These are phyloP conservation scores for Hypericum androsaemum DNA, from an alignment of 345 rosid genomes.

Conservation along the genomic window DNA sequence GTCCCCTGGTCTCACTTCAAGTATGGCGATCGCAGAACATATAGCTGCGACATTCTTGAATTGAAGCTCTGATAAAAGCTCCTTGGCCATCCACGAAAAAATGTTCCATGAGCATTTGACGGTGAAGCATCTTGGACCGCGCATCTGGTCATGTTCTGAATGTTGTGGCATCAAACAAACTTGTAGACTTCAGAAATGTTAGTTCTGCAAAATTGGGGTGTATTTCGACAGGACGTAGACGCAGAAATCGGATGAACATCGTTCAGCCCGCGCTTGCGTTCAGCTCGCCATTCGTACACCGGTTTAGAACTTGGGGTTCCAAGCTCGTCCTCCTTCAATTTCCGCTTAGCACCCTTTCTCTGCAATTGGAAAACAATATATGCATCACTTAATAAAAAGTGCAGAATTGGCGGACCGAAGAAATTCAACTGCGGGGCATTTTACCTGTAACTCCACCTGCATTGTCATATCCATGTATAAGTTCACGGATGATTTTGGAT, in stretches of 20 bases:
- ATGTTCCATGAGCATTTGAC: no score
- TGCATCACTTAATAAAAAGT: conserved; percentile 1
- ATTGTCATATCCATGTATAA: conserved; percentile 62
- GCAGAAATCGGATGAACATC: no score
- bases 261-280: conserved; percentile 77
- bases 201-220: no score
- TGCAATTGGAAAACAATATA: conserved; percentile 13
- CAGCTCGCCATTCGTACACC: conserved; percentile 64
- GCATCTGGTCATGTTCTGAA: no score
- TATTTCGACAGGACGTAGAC: no score
- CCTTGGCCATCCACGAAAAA: no score
- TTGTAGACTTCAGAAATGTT: no score
- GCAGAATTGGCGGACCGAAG: neutral
- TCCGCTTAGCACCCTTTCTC: conserved; percentile 79
- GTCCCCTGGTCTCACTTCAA: conserved; percentile 92
- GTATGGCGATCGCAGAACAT: conserved; percentile 86
- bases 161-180: no score
- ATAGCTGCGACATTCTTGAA: conserved; percentile 42
- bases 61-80: no score
- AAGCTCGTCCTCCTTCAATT: conserved; percentile 67
- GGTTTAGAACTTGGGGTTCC: conserved; percentile 47
- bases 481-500: conserved; percentile 51
- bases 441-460: conserved; percentile 80
- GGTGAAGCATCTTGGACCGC: no score
- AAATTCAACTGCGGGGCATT: neutral